Evolutionary conservation across 352 stramenopile genomes (phyloP), one percentile per base, ranked within the genome.

Genomic region (Globisporangium solare): DNA sequence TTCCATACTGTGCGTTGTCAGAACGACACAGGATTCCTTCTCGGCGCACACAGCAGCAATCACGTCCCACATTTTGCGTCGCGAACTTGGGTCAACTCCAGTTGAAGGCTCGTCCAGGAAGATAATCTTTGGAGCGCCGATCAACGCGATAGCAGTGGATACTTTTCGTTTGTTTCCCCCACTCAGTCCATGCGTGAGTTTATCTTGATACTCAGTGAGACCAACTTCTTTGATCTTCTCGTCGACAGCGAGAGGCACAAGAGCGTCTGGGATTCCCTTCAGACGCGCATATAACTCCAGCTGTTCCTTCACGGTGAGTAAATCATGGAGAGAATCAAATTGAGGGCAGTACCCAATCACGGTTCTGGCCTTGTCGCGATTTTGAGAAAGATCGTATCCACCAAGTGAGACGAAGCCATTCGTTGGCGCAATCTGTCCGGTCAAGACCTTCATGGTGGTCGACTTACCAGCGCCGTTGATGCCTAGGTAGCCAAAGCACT

Each of bases 131-230:
- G 97, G 94, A 27, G 85, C 62, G 18, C 96, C 89, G 58, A 99
- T 96, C 51, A 98, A 86, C 11, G 96, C 94, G 61, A 96, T 97
- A 2, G 95, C 96, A 14, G 98, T 92, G 66, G 82, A 97, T 0
- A 99, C 87, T 68, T 98, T 98, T 47, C 97, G 79, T 75, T 97
- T 99, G 80, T 98, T 98, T 50, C 87, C 89, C 20, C 86, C 92
- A 40, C 68, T 79, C 20, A 83, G 54, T 8, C 61, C 64, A 6
- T 58, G 64, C 11, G 73, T 78, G 8, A 71, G 60, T 47, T 78
- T 83, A 57, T 49, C 58, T 6, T 56, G 24, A 51, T 79, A 79
- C 54, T 66, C 56, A 6, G 39, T 32, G 13, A 83, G 56, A 18
- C 66, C 65, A 15, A 83, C 61, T 20, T 78, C 52, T 8, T 45